Percentiles rank a stretch among this genome's conserved stretches.
Conservation (phyloP, 2,329 filamentous ascomycete species). For the Hypoxylon sp. region DNA sequence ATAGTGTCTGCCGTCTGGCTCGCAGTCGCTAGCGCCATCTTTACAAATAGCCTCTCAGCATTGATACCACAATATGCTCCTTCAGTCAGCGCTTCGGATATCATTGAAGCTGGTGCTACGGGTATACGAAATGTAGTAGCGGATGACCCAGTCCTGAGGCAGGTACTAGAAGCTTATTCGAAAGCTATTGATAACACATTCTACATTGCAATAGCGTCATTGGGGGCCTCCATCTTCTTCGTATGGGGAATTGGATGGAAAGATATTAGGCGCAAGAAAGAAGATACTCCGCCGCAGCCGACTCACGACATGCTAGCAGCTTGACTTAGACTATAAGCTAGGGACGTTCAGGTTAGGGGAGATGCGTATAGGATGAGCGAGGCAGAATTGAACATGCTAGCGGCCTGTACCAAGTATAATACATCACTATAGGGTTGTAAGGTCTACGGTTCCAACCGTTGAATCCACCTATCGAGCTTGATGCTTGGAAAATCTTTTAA, state of each 20-base stretch:
- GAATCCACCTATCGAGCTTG: no score
- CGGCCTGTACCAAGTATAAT: neutral
- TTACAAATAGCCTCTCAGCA: slow-evolving; percentile 8
- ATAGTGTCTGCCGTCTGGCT: slow-evolving; percentile 19
- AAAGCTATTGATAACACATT: slow-evolving; percentile 1
- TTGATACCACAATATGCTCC: neutral
- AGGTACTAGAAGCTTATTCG: slow-evolving; percentile 4
- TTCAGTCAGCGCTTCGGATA: neutral
- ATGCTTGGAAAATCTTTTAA: no score
- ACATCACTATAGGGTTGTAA: neutral
- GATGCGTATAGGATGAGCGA: neutral
- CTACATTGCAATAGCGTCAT: slow-evolving; percentile 1
- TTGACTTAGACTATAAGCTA: neutral
- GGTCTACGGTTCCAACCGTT: no score
- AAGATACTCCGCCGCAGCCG: neutral
- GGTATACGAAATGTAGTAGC: slow-evolving; percentile 5
- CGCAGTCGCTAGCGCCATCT: slow-evolving; percentile 36
- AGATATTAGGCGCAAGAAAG: slow-evolving; percentile 3
- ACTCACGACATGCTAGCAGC: neutral
- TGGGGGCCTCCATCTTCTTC: slow-evolving; percentile 1
- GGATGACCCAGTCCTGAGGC: neutral
- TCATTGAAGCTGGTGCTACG: slow-evolving; percentile 4
- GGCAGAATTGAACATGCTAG: neutral
- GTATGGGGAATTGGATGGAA: slow-evolving; percentile 17
- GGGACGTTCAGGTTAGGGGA: neutral